Evolutionary conservation across 2,329 filamentous ascomycete genomes (phyloP).

Genomic region (Colletotrichum orchidophilum): DNA sequence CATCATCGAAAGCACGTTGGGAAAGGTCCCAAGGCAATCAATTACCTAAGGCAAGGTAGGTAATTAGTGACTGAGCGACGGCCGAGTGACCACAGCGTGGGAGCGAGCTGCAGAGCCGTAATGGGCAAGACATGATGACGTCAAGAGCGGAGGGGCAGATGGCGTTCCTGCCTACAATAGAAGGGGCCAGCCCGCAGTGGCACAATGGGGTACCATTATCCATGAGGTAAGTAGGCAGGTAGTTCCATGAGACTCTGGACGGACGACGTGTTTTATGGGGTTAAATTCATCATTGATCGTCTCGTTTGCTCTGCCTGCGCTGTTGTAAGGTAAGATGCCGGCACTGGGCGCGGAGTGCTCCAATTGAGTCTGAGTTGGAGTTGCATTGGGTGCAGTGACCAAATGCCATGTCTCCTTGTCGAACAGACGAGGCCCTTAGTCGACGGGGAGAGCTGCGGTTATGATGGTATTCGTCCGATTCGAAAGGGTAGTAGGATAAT

Average conservation of each 20-base stretch:
- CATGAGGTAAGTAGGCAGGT: background rate
- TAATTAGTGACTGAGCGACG: background rate
- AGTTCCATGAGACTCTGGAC: constrained; percentile 13
- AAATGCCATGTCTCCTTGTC: background rate
- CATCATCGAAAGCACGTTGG: constrained; percentile 27
- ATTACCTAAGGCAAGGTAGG: background rate
- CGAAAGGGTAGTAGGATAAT: background rate
- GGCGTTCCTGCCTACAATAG: background rate
- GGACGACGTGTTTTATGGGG: constrained; percentile 25
- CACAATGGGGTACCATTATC: background rate
- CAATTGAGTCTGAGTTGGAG: too few relatives aligned
- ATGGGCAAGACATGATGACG: constrained; percentile 33
- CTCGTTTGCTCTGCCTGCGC: background rate
- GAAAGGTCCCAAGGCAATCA: background rate
- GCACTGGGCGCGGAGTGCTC: background rate
- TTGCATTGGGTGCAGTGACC: background rate
- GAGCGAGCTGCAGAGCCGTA: background rate
- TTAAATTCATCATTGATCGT: constrained; percentile 29
- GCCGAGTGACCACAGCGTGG: background rate
- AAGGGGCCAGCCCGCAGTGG: background rate
- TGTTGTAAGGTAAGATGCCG: background rate
- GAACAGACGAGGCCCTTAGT: background rate
- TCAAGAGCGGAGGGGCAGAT: constrained; percentile 24
- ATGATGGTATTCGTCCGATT: background rate
- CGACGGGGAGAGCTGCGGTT: background rate